Base-by-base conservation (phyloP, 805 yeast species). In the Hanseniaspora hatyaiensis region DNA sequence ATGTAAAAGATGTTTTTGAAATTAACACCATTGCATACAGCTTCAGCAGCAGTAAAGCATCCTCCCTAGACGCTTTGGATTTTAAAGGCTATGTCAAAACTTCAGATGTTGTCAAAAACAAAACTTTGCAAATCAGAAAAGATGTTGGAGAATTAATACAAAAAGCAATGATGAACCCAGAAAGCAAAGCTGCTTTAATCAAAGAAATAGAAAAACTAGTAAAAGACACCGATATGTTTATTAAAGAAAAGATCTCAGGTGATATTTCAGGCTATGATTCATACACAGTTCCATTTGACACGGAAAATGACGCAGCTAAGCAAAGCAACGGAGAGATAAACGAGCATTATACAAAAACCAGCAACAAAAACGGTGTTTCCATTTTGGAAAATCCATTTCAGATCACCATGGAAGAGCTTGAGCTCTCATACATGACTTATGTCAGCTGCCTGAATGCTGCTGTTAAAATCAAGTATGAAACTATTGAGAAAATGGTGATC, bases 1-100 rank as follows among this genome's bases (percentile, higher is more conserved):
- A 44, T 15, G 39, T 44, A n/a, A 44, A 30, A 22, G 48, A 44
- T 30, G 20, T 44, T 6, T 44, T 44, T 36, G 48, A 44, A 30
- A 44, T 44, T 2, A 44, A 44, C 19, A 30, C 34, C 16, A 16
- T 44, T 22, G 31, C 37, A 18, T 15, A 29, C 2, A 36, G 37
- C 8, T 30, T 30, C 23, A 23, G 23, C 8, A 36, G 30, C 16
- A 15, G 23, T 9, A 44, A 44, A 16, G 26, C 22, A 15, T 15
- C 24, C 3, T 29, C 41, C 15, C 23, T 36, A 13, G 37, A 44
- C 18, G 20, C 19, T 5, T 33, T 44, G 8, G 22, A 44, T 30
- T 44, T 44, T 19, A 36, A 29, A 23, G 36, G 39, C 11, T 36
- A 30, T 36, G 26, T 18, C 6, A 44, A 44, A 23, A 29, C 18